Conservation (phyloP, 768 basidiomycete genomes). For the Suillus subaureus region DNA sequence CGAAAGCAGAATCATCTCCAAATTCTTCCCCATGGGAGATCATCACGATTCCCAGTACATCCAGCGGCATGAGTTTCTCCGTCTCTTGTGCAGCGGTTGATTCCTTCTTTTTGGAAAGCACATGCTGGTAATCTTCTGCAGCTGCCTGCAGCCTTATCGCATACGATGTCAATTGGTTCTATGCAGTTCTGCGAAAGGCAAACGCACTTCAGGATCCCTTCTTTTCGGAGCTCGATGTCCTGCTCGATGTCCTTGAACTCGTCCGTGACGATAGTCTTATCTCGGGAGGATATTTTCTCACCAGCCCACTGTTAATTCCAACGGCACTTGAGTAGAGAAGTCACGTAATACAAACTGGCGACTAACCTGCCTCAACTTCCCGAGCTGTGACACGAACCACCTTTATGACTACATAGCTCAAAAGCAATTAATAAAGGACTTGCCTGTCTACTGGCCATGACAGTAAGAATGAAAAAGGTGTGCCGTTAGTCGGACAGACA, state of each 20-base stretch:
- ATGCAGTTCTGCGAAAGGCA: neutral
- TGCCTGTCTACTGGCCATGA: slow-evolving; percentile 73
- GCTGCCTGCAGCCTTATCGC: slow-evolving; percentile 63
- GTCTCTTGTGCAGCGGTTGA: slow-evolving; percentile 59
- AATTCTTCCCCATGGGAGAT: slow-evolving; percentile 83
- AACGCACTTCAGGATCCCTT: slow-evolving; percentile 71
- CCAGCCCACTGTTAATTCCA: slow-evolving; percentile 74
- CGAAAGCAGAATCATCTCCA: slow-evolving; percentile 74
- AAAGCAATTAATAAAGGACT: slow-evolving; percentile 15
- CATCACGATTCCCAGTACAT: slow-evolving; percentile 85
- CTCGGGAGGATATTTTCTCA: slow-evolving; percentile 82
- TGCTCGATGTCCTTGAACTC: slow-evolving; percentile 82
- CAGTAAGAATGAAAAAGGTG: slow-evolving; percentile 11
- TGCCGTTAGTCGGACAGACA: neutral
- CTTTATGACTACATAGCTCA: neutral
- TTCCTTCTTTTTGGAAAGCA: slow-evolving; percentile 76
- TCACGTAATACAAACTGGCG: slow-evolving; percentile 7
- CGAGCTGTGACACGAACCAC: slow-evolving; percentile 50
- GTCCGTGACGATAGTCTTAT: slow-evolving; percentile 76
- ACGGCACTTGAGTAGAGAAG: slow-evolving; percentile 10
- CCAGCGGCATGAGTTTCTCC: slow-evolving; percentile 76
- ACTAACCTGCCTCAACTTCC: slow-evolving; percentile 75
- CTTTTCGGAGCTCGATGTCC: slow-evolving; percentile 80
- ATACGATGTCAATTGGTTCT: neutral
- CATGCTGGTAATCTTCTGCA: slow-evolving; percentile 70